Conservation (phyloP, 768 basidiomycete species). For the Kwoniella sp. region DNA sequence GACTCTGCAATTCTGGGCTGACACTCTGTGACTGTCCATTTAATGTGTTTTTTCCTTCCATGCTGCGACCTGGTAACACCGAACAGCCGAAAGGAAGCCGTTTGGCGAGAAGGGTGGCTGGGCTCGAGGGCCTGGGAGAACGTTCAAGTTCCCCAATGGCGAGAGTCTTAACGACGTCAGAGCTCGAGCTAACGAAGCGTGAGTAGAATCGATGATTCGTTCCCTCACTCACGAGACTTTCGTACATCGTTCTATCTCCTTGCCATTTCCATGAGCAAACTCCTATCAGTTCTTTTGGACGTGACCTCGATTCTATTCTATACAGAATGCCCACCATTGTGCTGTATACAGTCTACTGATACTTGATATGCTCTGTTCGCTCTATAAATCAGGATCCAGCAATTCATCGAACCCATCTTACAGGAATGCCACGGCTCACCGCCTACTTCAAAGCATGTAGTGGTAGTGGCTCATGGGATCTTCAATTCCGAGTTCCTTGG, state of each 20-base stretch:
- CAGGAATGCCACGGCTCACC: constrained; percentile 37
- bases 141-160: constrained; percentile 55
- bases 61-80: not conserved
- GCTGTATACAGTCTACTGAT: not conserved
- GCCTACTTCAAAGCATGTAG: constrained; percentile 42
- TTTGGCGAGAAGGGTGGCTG: constrained; percentile 41
- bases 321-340: too few relatives aligned
- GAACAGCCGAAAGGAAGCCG: constrained; percentile 32
- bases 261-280: too few relatives aligned
- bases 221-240: too few relatives aligned
- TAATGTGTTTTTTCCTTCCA: too few relatives aligned
- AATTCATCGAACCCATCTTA: constrained; percentile 56
- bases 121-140: constrained; percentile 42
- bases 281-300: too few relatives aligned
- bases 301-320: too few relatives aligned
- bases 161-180: constrained; percentile 58
- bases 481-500: constrained; percentile 57
- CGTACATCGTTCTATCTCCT: too few relatives aligned
- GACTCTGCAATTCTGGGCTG: too few relatives aligned
- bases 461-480: constrained; percentile 59
- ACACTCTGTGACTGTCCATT: too few relatives aligned
- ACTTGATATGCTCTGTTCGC: too few relatives aligned
- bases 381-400: constrained; percentile 46
- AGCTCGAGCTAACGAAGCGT: constrained; percentile 54
- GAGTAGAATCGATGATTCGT: constrained; percentile 21